Percentiles rank a stretch among this genome's conserved stretches.
phyloP scores from a whole-genome alignment of 345 rosid species.

The Gossypium thurberi region DNA sequence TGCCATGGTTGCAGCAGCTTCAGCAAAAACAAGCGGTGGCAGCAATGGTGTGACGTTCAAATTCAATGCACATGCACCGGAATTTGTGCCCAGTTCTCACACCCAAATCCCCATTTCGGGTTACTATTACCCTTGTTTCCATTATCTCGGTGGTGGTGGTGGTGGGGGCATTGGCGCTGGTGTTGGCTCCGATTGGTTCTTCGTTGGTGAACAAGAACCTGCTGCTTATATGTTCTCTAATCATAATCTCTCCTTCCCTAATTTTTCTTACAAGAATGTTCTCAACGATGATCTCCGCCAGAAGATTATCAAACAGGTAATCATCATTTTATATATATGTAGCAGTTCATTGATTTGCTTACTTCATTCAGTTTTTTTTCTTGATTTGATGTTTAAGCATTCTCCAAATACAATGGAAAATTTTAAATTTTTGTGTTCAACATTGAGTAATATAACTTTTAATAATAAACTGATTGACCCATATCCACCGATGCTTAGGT shows the following conservation, averaged over 20 bases:
- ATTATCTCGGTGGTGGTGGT: slow-evolving; percentile 46
- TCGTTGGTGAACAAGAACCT: slow-evolving; percentile 65
- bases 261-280: slow-evolving; percentile 37
- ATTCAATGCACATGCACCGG: slow-evolving; percentile 91
- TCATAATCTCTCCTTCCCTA: slow-evolving; percentile 42
- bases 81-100: slow-evolving; percentile 72
- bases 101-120: slow-evolving; percentile 49
- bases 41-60: slow-evolving; percentile 42
- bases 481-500: too few relatives aligned
- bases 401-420: too few relatives aligned
- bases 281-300: slow-evolving; percentile 72
- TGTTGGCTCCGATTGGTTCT: slow-evolving; percentile 68
- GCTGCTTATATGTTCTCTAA: slow-evolving; percentile 42
- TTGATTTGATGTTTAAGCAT: too few relatives aligned
- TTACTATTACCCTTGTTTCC: slow-evolving; percentile 60
- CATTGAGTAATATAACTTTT: too few relatives aligned
- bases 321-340: background rate
- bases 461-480: too few relatives aligned
- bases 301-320: slow-evolving; percentile 87
- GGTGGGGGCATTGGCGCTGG: slow-evolving; percentile 31
- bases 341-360: too few relatives aligned
- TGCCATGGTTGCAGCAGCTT: slow-evolving; percentile 7
- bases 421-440: too few relatives aligned
- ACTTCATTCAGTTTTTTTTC: too few relatives aligned
- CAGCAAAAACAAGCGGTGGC: slow-evolving; percentile 23